Evolutionary conservation across 805 yeast genomes (phyloP), one percentile per base, ranked within the genome.

Genomic region (Barnettozyma sucrosica): DNA sequence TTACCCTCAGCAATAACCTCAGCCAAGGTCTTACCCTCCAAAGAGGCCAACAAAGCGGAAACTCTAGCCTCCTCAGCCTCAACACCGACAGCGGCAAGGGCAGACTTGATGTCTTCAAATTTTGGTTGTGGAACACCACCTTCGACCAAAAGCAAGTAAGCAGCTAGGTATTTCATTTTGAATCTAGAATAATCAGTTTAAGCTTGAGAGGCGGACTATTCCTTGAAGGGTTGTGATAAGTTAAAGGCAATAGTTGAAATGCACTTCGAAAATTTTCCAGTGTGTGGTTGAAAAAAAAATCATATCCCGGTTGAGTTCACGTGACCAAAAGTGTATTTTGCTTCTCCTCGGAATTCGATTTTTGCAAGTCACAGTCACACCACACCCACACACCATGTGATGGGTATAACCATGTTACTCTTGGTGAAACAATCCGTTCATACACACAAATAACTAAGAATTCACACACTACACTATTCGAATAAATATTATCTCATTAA

Each of bases 41-140:
- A 75, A 67, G 87, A 88, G 57, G 82, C 66, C 70, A 85, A 76
- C 69, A 85, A 76, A 63, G 79, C 68, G 64, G 81, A 72, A 68
- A 85, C 70, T 75, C 84, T 84, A 67, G 86, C 76, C 64, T 81
- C 83, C 64, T 85, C 93, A 66, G 80, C 87, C 68, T 85, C 95
- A 65, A 79, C 77, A 71, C 89, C 89, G 56, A 84, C 88, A 51
- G 92, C 67, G 67, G 80, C 80, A 66, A 86, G 75, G 61, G 85
- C 79, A 55, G 81, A 57, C 70, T 84, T 72, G 74, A 85, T 77
- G 74, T 84, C 89, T 59, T 83, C 75, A 62, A 85, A 86, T 57
- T 90, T 72, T 73, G 95, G 93, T 64, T 86, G 57, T 66, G 85
- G 71, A 77, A 82, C 84, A 75, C 92, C 93, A 74, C 90, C 89